Evolutionary conservation across 495 filamentous ascomycete genomes (phyloP).

Genomic region (Massariosphaeria phaeospora): DNA sequence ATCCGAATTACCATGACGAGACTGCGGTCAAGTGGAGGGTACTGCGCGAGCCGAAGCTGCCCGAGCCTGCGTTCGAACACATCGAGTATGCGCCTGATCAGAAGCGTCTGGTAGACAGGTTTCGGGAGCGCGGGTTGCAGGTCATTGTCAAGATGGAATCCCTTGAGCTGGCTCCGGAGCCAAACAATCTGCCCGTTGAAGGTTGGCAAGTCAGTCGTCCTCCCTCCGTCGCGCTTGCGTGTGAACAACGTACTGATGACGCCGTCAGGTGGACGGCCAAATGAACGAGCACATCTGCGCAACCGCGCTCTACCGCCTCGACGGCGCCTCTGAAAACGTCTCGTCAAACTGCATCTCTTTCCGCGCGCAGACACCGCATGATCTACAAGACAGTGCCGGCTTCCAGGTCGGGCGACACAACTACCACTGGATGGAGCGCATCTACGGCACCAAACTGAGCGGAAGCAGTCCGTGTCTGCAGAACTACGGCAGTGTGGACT

Average conservation of each 20-base stretch:
- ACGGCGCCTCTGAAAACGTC: too few species aligned
- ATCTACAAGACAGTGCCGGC: neutral
- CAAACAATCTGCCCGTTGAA: slow-evolving; percentile 47
- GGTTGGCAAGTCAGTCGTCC: slow-evolving; percentile 40
- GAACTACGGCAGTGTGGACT: slow-evolving; percentile 1
- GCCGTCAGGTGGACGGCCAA: slow-evolving; percentile 24
- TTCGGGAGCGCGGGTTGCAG: slow-evolving; percentile 45
- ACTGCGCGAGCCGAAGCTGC: slow-evolving; percentile 15
- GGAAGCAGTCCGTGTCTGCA: neutral
- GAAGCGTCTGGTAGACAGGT: slow-evolving; percentile 8
- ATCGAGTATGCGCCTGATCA: slow-evolving; percentile 13
- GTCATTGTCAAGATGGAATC: slow-evolving; percentile 61
- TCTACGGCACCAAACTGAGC: neutral
- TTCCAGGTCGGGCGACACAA: neutral
- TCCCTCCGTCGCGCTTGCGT: neutral
- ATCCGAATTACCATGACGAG: slow-evolving; percentile 12
- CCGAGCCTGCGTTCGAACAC: slow-evolving; percentile 15
- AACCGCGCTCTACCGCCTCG: slow-evolving; percentile 44
- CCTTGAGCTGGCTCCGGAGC: slow-evolving; percentile 57
- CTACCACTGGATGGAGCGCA: neutral
- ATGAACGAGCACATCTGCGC: slow-evolving; percentile 40
- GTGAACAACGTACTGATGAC: too few species aligned
- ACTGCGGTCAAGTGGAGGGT: slow-evolving; percentile 11
- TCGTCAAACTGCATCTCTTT: too few species aligned
- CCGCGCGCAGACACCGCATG: neutral